Base-by-base conservation (phyloP, 805 yeast genomes). In the Ogataea siamensis region DNA sequence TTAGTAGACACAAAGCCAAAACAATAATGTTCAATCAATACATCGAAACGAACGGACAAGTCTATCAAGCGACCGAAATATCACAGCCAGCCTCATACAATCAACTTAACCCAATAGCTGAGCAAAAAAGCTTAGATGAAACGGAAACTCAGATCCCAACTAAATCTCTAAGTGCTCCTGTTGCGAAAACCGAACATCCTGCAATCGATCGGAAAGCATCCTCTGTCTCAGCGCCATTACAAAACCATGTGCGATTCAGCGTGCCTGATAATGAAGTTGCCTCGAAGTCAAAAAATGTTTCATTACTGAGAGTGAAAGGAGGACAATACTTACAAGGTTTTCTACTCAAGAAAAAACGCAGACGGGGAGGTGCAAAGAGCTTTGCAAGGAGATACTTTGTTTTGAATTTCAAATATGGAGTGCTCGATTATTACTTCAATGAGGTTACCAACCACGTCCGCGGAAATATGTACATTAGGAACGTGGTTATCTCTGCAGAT, bases 401-500 rank as follows among this genome's bases (percentile, higher is more conserved):
- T 1, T 73, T 93, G 42, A 94, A 89, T 58, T 76, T 80, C 65
- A 80, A 80, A 57, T 80, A 83, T 50, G 93, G 95, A 16, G 78
- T 91, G 2, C 69, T 93, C 31, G 85, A 87, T 28, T 93, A 93
- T 60, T 87, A 83, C 57, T 58, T 78, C 42, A 80, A 83, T 59
- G 80, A 76, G 30, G 77, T 79, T 32, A 78, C 87, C 28, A 76
- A 80, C 50, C 79, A 80, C 48, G 71, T 87, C 32, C 73, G 98
- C 40, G 99, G 99, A 40, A 88, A 87, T 54, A 87, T 93, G 87
- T 94, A 91, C 24, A 78, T 93, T 33, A 78, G 75, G 37, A 73
- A 83, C 32, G 80, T 95, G 3, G 84, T 84, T n/a, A 79, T 93
- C 2, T 76, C 89, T 40, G 95, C 95, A 0, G 82, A 82, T 51